Evolutionary conservation across 2,329 filamentous ascomycete genomes (phyloP).

Genomic region (Plenodomus biglobosus): DNA sequence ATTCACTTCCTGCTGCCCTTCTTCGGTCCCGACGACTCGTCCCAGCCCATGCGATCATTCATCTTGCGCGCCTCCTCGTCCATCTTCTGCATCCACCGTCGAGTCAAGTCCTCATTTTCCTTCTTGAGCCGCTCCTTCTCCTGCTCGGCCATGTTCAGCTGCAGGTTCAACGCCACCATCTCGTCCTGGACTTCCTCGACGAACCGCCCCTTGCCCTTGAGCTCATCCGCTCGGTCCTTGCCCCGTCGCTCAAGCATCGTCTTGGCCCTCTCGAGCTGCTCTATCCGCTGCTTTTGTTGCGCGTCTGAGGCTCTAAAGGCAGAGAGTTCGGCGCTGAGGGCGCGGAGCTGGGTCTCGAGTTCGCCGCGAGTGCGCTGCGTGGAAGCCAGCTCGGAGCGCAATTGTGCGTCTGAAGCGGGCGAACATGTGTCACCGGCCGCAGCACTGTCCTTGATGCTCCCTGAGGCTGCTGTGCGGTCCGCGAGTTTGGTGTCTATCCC

Average conservation of each 20-base stretch:
- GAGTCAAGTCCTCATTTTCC: constrained; percentile 87
- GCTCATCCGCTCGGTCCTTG: constrained; percentile 81
- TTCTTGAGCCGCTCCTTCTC: constrained; percentile 69
- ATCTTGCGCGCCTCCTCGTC: constrained; percentile 83
- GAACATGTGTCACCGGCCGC: constrained; percentile 58
- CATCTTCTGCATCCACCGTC: constrained; percentile 89
- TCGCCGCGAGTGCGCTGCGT: constrained; percentile 73
- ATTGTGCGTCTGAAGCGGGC: constrained; percentile 33
- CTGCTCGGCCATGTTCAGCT: constrained; percentile 83
- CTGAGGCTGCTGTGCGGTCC: constrained; percentile 45
- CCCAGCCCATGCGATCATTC: constrained; percentile 57
- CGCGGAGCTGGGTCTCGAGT: constrained; percentile 64
- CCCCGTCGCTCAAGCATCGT: constrained; percentile 65
- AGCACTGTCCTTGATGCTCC: constrained; percentile 35
- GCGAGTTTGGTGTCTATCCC: constrained; percentile 49
- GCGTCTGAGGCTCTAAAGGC: constrained; percentile 62
- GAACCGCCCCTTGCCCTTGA: constrained; percentile 79
- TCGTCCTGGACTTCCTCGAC: constrained; percentile 91
- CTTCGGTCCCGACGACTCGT: constrained; percentile 17
- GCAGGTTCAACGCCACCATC: constrained; percentile 81
- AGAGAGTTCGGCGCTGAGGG: constrained; percentile 64
- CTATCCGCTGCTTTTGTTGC: constrained; percentile 63
- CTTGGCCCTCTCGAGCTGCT: constrained; percentile 64
- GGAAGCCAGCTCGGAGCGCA: constrained; percentile 67
- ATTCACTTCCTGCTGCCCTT: constrained; percentile 5